Evolutionary conservation across 106 monocot species (phyloP).

Genomic region (Xerophyta viscosa): DNA sequence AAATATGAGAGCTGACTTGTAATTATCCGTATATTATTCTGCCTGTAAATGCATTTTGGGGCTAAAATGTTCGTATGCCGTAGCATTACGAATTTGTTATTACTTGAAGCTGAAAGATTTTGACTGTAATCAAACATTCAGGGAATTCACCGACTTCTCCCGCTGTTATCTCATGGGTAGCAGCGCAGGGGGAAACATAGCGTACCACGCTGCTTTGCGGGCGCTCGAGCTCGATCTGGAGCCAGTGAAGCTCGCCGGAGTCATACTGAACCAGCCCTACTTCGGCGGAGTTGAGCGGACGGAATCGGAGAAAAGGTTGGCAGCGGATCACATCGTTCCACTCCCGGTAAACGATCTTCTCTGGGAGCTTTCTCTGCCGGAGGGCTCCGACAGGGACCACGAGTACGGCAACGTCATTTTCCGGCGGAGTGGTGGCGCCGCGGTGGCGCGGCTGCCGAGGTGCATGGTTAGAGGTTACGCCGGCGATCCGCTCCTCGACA

Average conservation of each 20-base stretch:
- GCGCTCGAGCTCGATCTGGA: not conserved
- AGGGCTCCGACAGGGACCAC: slow-evolving; percentile 25
- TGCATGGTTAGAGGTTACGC: slow-evolving; percentile 20
- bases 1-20: too few relatives aligned
- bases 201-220: slow-evolving; percentile 1
- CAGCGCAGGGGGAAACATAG: slow-evolving; percentile 10
- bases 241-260: not conserved
- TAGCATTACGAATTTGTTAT: not conserved
- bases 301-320: slow-evolving; percentile 17
- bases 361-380: slow-evolving; percentile 33
- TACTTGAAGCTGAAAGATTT: not conserved
- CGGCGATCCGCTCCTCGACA: slow-evolving; percentile 43
- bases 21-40: too few relatives aligned
- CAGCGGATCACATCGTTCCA: slow-evolving; percentile 24
- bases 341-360: slow-evolving; percentile 25
- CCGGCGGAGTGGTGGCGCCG: not conserved
- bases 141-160: not conserved
- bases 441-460: slow-evolving; percentile 4
- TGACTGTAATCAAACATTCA: not conserved
- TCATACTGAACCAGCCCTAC: slow-evolving; percentile 4
- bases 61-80: not conserved
- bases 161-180: slow-evolving; percentile 13
- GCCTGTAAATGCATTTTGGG: too few relatives aligned
- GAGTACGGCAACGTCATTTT: slow-evolving; percentile 23
- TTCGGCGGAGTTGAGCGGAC: slow-evolving; percentile 7